Evolutionary conservation across 192 early-diverging fungal species (phyloP).

Genomic region (Oehlia diaphana): DNA sequence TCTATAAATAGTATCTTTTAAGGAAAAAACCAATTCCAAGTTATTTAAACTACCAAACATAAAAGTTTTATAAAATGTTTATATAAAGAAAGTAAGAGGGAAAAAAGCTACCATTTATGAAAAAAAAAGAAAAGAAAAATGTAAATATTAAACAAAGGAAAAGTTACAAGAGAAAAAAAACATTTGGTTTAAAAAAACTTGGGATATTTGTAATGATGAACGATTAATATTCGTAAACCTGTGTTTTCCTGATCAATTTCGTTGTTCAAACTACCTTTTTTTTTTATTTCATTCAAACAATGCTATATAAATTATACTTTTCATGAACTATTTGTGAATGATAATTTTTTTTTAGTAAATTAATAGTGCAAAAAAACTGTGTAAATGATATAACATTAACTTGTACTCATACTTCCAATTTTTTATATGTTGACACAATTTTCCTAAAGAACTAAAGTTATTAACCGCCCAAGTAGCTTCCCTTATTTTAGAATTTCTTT

Average conservation of each 20-base stretch:
- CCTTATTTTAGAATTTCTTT: background rate
- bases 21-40: background rate
- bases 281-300: background rate
- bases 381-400: background rate
- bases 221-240: background rate
- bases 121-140: background rate
- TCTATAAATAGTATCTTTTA: background rate
- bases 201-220: background rate
- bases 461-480: background rate
- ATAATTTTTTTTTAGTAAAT: background rate
- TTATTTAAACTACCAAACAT: too few relatives aligned
- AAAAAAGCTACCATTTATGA: background rate
- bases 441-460: background rate
- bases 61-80: background rate
- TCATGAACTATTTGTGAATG: background rate
- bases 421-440: background rate
- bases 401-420: background rate
- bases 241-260: background rate
- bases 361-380: background rate
- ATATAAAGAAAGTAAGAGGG: background rate
- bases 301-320: slow-evolving; percentile 1
- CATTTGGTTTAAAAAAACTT: background rate
- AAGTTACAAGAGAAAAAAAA: slow-evolving; percentile 2
- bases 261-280: background rate
- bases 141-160: slow-evolving; percentile 3